Conservation (phyloP, 495 filamentous ascomycete species). For the Neurospora cerealis region DNA sequence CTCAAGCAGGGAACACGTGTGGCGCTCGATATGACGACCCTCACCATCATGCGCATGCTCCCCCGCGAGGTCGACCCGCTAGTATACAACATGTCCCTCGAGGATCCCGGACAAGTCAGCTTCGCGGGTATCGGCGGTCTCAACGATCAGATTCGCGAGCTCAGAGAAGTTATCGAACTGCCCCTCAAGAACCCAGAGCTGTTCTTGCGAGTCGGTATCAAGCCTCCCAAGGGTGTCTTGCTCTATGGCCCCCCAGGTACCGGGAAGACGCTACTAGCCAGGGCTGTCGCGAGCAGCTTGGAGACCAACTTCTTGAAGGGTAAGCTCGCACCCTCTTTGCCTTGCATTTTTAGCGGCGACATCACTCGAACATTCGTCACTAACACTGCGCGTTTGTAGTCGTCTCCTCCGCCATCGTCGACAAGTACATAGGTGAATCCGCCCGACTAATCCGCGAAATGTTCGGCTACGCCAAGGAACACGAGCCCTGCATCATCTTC, state of each 20-base stretch:
- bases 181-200: slow-evolving; percentile 98
- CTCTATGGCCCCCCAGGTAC: slow-evolving; percentile 98
- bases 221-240: slow-evolving; percentile 95
- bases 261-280: slow-evolving; percentile 89
- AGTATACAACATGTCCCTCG: slow-evolving; percentile 99
- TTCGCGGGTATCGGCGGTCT: slow-evolving; percentile 98
- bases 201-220: slow-evolving; percentile 95
- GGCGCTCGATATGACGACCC: slow-evolving; percentile 98
- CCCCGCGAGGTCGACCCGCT: slow-evolving; percentile 96
- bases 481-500: slow-evolving; percentile 99
- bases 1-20: slow-evolving; percentile 97
- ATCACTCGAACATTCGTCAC: slow-evolving; percentile 10
- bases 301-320: slow-evolving; percentile 99
- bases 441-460: slow-evolving; percentile 96
- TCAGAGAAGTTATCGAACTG: slow-evolving; percentile 95
- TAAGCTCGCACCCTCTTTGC: slow-evolving; percentile 33
- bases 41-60: slow-evolving; percentile 99
- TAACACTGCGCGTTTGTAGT: slow-evolving; percentile 40
- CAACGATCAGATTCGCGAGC: slow-evolving; percentile 97
- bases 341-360: background rate
- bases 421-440: slow-evolving; percentile 99
- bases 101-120: slow-evolving; percentile 95
- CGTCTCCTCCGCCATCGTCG: slow-evolving; percentile 98
- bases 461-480: slow-evolving; percentile 99
- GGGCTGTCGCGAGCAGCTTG: slow-evolving; percentile 91